phyloP scores from a whole-genome alignment of 1,284 basidiomycete genomes.

The Tetrapyrgos nigripes region DNA sequence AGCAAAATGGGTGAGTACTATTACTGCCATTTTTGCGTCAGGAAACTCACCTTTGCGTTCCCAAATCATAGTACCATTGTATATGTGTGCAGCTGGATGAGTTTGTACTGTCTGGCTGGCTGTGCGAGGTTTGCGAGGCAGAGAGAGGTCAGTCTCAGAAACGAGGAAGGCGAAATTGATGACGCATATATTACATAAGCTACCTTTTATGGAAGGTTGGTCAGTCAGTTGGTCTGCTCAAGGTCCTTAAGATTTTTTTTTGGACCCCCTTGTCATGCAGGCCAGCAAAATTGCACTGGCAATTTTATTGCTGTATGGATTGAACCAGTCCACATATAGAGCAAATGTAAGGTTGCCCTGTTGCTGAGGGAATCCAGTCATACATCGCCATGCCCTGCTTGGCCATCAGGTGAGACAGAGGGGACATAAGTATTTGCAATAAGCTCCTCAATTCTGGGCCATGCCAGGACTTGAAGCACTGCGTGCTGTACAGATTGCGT shows the following conservation, averaged over 20 bases:
- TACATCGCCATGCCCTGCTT: background rate
- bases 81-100: too few species aligned
- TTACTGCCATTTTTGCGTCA: too few species aligned
- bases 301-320: constrained; percentile 3
- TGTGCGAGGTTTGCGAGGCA: too few species aligned
- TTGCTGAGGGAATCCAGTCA: background rate
- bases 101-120: too few species aligned
- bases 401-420: background rate
- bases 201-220: too few species aligned
- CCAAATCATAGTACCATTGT: too few species aligned
- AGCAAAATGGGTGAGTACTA: too few species aligned
- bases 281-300: background rate
- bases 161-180: too few species aligned
- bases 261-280: too few species aligned
- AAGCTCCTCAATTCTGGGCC: background rate
- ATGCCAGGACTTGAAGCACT: background rate
- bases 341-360: constrained; percentile 6
- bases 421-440: background rate
- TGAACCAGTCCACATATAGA: constrained; percentile 13
- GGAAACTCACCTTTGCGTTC: too few species aligned
- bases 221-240: background rate
- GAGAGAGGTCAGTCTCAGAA: too few species aligned
- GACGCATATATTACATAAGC: too few species aligned
- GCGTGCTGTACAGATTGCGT: background rate
- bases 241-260: background rate